Base-by-base conservation (phyloP, 1,284 basidiomycete genomes). In the Austropuccinia psidii region DNA sequence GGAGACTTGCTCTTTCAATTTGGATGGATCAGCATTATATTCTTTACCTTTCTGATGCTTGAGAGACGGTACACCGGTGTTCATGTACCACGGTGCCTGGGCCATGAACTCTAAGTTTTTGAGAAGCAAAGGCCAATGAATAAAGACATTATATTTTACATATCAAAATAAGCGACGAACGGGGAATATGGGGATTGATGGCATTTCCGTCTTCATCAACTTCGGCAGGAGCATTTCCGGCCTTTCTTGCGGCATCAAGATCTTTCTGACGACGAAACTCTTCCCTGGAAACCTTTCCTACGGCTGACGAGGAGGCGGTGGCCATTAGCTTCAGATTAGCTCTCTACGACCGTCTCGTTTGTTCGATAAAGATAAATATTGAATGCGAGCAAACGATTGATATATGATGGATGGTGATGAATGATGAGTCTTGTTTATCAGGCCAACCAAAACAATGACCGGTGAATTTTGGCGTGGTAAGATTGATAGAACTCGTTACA, bases 101-200 rank as follows among this genome's bases (percentile, higher is more conserved):
- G 81, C 78, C 81, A 83, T 83, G 77, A 82, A 83, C 62, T 79
- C 76, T 77, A 91, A 89, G 77, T 93, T 93, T 79, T 93, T 93
- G 81, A 17, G 15, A 7, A 60, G 41, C 9, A 17, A 37, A 31
- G 17, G 64, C 43, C 31, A 62, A 76, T 11, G 62, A 73, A 67
- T n/a, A 21, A 35, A 37, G 57, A 15, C n/a, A 27, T 24, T 58
- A 21, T 24, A 0, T 27, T 55, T 17, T 27, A 13, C 35, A 33
- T n/a, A 24, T 43, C 37, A n/a, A 7, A 49, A 65, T 15, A 13
- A 24, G 13, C 21, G 15, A 84, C 90, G 76, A 77, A 92, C 91
- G 88, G 80, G 95, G 95, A 81, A 98, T 97, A 82, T 98, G 95
- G 41, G 96, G 96, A 80, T 98, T 99, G 83, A 98, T 97, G 69